phyloP scores from a whole-genome alignment of 2,329 filamentous ascomycete genomes.

The Ceratocystis variospora region DNA sequence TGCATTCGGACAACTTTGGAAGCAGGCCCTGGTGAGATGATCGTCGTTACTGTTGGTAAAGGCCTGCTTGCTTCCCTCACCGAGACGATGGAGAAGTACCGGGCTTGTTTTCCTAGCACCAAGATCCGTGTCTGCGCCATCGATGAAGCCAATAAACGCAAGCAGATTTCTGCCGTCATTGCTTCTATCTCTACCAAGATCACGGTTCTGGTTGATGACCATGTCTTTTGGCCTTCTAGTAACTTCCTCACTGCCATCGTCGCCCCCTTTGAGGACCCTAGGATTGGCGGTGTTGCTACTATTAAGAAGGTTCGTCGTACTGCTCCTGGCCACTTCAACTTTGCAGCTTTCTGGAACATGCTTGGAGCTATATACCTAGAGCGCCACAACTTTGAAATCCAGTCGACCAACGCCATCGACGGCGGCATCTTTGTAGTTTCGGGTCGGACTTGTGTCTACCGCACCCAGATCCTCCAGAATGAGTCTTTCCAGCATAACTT shows the following conservation, averaged over 20 bases:
- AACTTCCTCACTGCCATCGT: conserved; percentile 32
- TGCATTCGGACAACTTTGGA: conserved; percentile 30
- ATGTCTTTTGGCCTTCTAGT: conserved; percentile 35
- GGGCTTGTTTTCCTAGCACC: conserved; percentile 15
- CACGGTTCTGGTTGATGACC: conserved; percentile 37
- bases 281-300: conserved; percentile 42
- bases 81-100: conserved; percentile 16
- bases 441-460: conserved; percentile 39
- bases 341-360: conserved; percentile 36
- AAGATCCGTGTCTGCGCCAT: conserved; percentile 26
- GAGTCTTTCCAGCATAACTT: conserved; percentile 32
- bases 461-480: conserved; percentile 36
- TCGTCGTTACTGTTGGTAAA: conserved; percentile 34
- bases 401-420: conserved; percentile 41
- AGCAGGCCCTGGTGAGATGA: conserved; percentile 29
- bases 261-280: conserved; percentile 31
- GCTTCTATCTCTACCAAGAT: conserved; percentile 29
- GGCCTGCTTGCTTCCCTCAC: conserved; percentile 22
- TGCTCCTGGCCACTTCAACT: conserved; percentile 22
- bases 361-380: conserved; percentile 46
- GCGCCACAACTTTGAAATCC: conserved; percentile 49
- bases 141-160: conserved; percentile 33
- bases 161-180: conserved; percentile 33
- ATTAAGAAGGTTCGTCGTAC: conserved; percentile 39
- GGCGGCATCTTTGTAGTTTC: conserved; percentile 46